Evolutionary conservation across 1,139 yeast species (phyloP), one percentile per base, ranked within the genome.

Genomic region (Pichia kudriavzevii): DNA sequence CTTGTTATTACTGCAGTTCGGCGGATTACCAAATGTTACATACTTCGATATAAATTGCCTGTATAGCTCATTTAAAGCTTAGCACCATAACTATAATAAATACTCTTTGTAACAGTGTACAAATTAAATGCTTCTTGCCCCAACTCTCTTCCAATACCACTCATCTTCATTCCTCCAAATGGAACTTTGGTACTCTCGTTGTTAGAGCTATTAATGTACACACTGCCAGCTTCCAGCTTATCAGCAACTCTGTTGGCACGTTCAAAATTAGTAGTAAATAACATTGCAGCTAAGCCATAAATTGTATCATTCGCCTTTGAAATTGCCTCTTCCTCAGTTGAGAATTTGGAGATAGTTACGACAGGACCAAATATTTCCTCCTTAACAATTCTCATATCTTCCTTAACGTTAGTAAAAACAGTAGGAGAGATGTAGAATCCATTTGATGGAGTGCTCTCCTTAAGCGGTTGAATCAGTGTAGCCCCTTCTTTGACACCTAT

Each of bases 351-450:
- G 35, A 81, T 66, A n/a, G 83, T 72, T 32, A 80, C 85, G 25
- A 85, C 94, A n/a, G 96, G 95, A 22, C 96, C 95, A 55, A 87
- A 87, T 48, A 87, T 84, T 61, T 80, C 91, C 47, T 79, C 87
- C 51, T 63, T 65, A 39, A 72, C 78, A 47, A 79, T 71, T 45
- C 62, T 63, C 70, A 76, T 75, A 35, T 67, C 60, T 52, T 69
- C 76, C 28, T 61, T 66, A 39, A 79, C 83, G 52, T 75, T 75
- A 26, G 71, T 69, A 50, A 79, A 77, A 42, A 79, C 67, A 14
- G 85, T 78, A 55, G 88, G 91, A 47, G 76, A 69, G 40, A 80
- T 62, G 47, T 68, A 79, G 61, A 58, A 79, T 36, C 87, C 85
- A 4, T 36, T 29, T 5, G 31, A 24, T 31, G 50, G 52, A 75